These are phyloP conservation scores for Draba incana DNA, from an alignment of 345 rosid genomes.

Conservation along the genomic window DNA sequence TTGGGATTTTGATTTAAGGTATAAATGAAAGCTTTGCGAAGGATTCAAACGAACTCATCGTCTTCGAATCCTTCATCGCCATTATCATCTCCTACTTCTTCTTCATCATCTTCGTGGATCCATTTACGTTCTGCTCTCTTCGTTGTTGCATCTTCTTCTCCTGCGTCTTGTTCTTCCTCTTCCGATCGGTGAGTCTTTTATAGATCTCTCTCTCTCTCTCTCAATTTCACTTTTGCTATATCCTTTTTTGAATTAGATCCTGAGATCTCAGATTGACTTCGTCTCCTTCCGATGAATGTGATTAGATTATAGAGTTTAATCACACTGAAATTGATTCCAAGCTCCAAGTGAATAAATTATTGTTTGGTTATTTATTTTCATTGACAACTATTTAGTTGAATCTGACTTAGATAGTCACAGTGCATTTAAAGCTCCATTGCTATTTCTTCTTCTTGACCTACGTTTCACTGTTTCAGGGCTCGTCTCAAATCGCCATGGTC, in stretches of 20 bases:
- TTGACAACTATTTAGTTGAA: not conserved
- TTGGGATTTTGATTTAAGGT: not conserved
- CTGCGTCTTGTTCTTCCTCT: slow-evolving; percentile 77
- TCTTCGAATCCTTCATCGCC: slow-evolving; percentile 64
- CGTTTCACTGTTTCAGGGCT: slow-evolving; percentile 51
- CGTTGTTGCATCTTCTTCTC: slow-evolving; percentile 83
- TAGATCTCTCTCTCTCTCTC: slow-evolving; percentile 1
- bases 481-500: slow-evolving; percentile 97
- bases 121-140: slow-evolving; percentile 89
- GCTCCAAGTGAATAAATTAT: not conserved
- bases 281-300: slow-evolving; percentile 18
- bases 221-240: no score
- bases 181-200: slow-evolving; percentile 74
- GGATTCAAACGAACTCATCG: slow-evolving; percentile 70
- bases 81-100: slow-evolving; percentile 63
- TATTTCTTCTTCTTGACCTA: slow-evolving; percentile 9
- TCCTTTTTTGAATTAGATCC: no score
- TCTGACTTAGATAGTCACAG: not conserved
- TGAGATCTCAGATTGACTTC: slow-evolving; percentile 18
- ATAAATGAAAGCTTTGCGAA: slow-evolving; percentile 87
- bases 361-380: slow-evolving; percentile 2
- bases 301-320: not conserved
- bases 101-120: slow-evolving; percentile 78
- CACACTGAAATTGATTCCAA: no score
- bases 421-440: slow-evolving; percentile 19